phyloP scores from a whole-genome alignment of 345 rosid genomes.

The Eucalyptus victrix region DNA sequence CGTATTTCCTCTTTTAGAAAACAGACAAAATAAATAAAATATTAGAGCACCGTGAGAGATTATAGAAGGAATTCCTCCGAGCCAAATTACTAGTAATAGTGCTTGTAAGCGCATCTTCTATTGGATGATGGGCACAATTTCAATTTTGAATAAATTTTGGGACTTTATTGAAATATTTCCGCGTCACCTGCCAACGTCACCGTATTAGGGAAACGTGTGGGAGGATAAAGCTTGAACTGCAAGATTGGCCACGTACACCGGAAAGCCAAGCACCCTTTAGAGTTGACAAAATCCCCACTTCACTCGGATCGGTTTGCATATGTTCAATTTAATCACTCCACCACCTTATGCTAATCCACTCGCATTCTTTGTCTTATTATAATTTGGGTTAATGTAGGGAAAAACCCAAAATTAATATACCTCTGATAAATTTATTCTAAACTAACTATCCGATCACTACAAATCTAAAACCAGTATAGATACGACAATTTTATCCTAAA shows the following conservation, averaged over 20 bases:
- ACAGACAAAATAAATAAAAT: too few relatives aligned
- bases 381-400: fast-evolving
- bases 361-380: neutral
- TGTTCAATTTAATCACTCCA: neutral
- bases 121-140: neutral
- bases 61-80: neutral
- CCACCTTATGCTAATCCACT: neutral
- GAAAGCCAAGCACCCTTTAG: neutral
- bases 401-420: too few relatives aligned
- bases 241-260: neutral
- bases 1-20: too few relatives aligned
- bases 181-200: neutral
- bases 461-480: fast-evolving
- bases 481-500: fast-evolving
- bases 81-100: neutral
- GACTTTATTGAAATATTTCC: neutral
- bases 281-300: neutral
- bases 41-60: neutral
- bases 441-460: fast-evolving
- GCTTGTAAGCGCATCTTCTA: neutral
- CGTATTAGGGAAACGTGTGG: neutral
- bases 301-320: neutral
- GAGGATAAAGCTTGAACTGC: neutral
- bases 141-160: neutral
- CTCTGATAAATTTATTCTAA: fast-evolving